These are phyloP conservation scores for Fusarium euwallaceae DNA, from an alignment of 2,329 filamentous ascomycete species.

Conservation along the genomic window DNA sequence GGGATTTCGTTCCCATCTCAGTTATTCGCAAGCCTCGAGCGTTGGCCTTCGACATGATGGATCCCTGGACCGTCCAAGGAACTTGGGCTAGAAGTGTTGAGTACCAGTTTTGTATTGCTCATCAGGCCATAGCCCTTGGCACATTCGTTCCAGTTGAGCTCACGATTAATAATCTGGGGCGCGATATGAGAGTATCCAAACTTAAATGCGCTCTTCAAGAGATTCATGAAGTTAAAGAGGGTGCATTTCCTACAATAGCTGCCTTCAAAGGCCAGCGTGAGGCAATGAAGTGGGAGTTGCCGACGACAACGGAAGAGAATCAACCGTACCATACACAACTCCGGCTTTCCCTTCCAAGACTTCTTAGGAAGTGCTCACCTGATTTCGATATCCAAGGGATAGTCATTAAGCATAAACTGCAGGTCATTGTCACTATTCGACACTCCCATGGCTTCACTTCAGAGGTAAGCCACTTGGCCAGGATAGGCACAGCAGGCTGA, in stretches of 20 bases:
- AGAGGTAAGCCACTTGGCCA: neutral
- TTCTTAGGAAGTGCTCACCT: neutral
- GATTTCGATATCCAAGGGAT: neutral
- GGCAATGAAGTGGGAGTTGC: neutral
- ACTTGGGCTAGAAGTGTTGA: neutral
- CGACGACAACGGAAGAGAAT: neutral
- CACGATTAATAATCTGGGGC: neutral
- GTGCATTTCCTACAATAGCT: neutral
- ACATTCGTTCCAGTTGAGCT: neutral
- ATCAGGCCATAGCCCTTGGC: neutral
- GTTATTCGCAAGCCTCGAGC: neutral
- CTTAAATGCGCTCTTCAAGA: neutral
- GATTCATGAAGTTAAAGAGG: neutral
- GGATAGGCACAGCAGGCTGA: neutral
- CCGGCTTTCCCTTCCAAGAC: neutral
- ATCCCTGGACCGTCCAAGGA: neutral
- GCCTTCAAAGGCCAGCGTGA: neutral
- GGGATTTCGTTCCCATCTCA: neutral
- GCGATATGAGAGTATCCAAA: neutral
- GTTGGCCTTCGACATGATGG: neutral
- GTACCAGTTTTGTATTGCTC: neutral
- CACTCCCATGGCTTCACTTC: neutral
- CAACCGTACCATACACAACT: neutral
- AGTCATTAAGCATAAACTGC: neutral
- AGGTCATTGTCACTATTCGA: neutral